Evolutionary conservation across 2,329 filamentous ascomycete species (phyloP), one percentile per base, ranked within the genome.

Genomic region (Teratosphaeria pseudoeucalypti): DNA sequence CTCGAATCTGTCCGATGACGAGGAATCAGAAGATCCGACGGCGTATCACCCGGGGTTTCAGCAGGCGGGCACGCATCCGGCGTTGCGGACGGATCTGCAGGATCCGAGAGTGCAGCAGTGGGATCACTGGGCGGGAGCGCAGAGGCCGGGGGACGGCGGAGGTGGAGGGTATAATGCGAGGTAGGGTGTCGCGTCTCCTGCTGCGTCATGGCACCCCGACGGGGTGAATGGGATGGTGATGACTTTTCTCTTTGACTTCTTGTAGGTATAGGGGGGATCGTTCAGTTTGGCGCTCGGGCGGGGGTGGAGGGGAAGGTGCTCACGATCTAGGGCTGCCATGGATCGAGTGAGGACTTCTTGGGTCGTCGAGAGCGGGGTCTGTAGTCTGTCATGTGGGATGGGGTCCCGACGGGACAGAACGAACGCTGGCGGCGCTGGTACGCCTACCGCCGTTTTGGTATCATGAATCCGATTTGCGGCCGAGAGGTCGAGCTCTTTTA

Each of bases 21-120:
- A 61, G 2, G 58, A 62, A 7, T 52, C 60, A 3, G 58, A 62
- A 7, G 54, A 61, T 12, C 57, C 66, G 34, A 58, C 47, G 6
- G 65, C 61, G 4, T 67, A 65, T 58, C 67, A 69, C 60, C 66
- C 67, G 16, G 67, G 66, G 37, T 55, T 58, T 10, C 58, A 54
- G 7, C 52, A 43, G 19, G 19, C 14, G 5, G 52, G 54, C 32
- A 49, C 57, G 26, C 60, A 62, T 55, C 60, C 60, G 23, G 60
- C 60, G 19, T 54, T 57, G 6, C 52, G 60, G 29, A 56, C 53
- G 10, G 43, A 49, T n/a, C 16, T 43, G 19, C 43, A 49, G 12
- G 52, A 47, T 7, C 56, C 47, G 12, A 23, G 23, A 53, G 32
- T 54, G 23, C 58, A 59, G 59, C 58, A 61, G 57, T 63, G 62